Base-by-base conservation (phyloP, 2,329 filamentous ascomycete species). In the Dactylellina drechsleri region DNA sequence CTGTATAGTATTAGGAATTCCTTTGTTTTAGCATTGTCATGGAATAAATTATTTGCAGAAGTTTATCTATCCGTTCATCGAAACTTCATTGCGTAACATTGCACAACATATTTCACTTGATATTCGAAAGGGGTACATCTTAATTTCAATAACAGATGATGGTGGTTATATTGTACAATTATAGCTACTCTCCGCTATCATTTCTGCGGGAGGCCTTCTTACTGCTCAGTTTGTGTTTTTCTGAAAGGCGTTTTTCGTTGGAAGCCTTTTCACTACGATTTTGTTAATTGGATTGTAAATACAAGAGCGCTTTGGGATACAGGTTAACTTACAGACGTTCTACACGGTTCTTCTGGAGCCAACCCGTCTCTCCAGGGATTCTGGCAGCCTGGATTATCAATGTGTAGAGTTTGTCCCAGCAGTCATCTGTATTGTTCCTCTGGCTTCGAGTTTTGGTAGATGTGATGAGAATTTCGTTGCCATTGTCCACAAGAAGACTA, bases 361-460 rank as follows among this genome's bases (percentile, higher is more conserved):
- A 20, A 15, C 49, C 58, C 18, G 58, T 62, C 43, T 62, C 50
- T 4, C 62, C 23, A 5, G 62, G 62, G n/a, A 74, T 6, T 4
- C 18, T 31, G 10, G 8, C 8, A 15, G 70, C 57, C 1, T 20
- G 26, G 28, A 45, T 26, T 16, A 74, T 50, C 13, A 57, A 40
- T 1, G 52, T 6, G 28, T 64, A 67, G 3, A 74, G 43, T 23
- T 74, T 74, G 23, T 47, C 15, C 53, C 61, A 74, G 43, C 70
- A 74, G 23, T 52, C 43, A 10, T 67, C 59, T 2, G 50, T 62
- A 20, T 74, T 74, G 4, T 59, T 36, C 26, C 36, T 36, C 36
- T 67, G 70, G 36, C 62, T 74, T 12, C 70, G 62, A 10, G 40
- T 66, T n/a, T 45, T 57, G 8, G 66, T 62, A 3, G 70, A 67